Percentiles rank a stretch among this genome's conserved stretches.
These are phyloP conservation scores for Carex parvula DNA, from an alignment of 176 grass and related monocot genomes.

Conservation along the genomic window DNA sequence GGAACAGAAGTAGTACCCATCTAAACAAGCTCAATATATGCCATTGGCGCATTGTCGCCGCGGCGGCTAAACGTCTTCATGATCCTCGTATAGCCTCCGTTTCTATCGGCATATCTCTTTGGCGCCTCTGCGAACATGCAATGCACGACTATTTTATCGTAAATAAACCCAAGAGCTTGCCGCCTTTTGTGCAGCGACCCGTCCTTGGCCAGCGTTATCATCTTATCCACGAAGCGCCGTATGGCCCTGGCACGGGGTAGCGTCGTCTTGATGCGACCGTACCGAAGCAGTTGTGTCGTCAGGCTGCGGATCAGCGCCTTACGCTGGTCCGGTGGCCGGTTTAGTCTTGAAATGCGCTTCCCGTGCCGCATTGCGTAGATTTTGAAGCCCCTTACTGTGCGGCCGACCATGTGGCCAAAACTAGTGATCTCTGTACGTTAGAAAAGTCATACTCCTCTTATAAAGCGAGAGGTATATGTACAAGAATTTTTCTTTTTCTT, in stretches of 20 bases:
- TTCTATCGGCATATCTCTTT: constrained; percentile 73
- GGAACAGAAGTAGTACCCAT: constrained; percentile 25
- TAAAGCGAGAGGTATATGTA: background rate
- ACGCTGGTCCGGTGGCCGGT: constrained; percentile 80
- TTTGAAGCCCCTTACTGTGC: constrained; percentile 48
- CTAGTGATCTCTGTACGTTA: constrained; percentile 37
- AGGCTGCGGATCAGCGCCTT: constrained; percentile 72
- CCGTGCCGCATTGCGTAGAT: constrained; percentile 87
- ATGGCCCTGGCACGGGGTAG: constrained; percentile 80
- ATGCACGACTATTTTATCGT: constrained; percentile 89
- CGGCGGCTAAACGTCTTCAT: constrained; percentile 71
- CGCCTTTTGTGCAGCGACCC: constrained; percentile 96
- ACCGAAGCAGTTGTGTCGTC: constrained; percentile 71
- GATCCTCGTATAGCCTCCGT: constrained; percentile 89
- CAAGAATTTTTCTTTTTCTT: background rate
- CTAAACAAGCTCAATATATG: constrained; percentile 93
- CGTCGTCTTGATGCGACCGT: constrained; percentile 90
- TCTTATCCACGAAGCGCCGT: constrained; percentile 75
- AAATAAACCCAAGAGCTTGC: constrained; percentile 71
- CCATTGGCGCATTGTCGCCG: constrained; percentile 93
- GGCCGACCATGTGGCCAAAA: constrained; percentile 45
- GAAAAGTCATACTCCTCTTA: background rate
- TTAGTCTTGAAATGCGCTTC: constrained; percentile 62
- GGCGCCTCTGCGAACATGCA: constrained; percentile 75
- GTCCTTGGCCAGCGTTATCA: constrained; percentile 90